phyloP scores from a whole-genome alignment of 768 basidiomycete species.

The Mycena indigotica region DNA sequence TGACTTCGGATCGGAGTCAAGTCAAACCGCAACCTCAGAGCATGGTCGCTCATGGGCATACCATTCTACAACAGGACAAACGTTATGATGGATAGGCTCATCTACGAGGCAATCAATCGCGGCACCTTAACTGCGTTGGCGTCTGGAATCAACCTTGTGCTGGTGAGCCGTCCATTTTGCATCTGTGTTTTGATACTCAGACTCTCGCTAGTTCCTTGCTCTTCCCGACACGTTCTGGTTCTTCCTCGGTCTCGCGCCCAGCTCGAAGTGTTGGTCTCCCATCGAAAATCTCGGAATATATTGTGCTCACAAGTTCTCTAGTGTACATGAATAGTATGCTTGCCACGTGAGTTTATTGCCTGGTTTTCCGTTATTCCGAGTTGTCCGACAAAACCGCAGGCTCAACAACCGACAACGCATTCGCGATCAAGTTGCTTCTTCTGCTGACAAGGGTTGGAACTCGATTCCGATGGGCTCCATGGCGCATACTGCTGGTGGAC shows the following conservation, averaged over 20 bases:
- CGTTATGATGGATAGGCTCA: slow-evolving; percentile 13
- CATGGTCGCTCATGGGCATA: not conserved
- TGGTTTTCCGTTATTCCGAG: not conserved
- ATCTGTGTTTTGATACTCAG: not conserved
- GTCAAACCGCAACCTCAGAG: not conserved
- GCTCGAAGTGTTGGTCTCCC: slow-evolving; percentile 9
- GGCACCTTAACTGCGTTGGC: slow-evolving; percentile 17
- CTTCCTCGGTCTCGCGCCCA: slow-evolving; percentile 15
- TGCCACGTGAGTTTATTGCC: slow-evolving; percentile 14
- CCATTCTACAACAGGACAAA: slow-evolving; percentile 9
- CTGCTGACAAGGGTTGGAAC: slow-evolving; percentile 19
- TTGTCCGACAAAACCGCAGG: not conserved
- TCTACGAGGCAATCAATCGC: slow-evolving; percentile 17
- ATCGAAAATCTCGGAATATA: not conserved
- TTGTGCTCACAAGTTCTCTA: not conserved
- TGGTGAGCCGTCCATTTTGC: not conserved
- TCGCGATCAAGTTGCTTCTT: not conserved
- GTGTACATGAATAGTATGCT: slow-evolving; percentile 23
- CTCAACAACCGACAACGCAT: slow-evolving; percentile 12
- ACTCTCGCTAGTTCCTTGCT: slow-evolving; percentile 7
- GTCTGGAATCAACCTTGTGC: slow-evolving; percentile 10
- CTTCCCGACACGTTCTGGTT: slow-evolving; percentile 22
- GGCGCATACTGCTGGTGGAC: not conserved
- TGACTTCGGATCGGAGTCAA: not conserved
- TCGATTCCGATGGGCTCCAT: slow-evolving; percentile 9